These are phyloP conservation scores for Penicillium aurantiogriseum DNA, from an alignment of 2,329 filamentous ascomycete species.

Conservation along the genomic window DNA sequence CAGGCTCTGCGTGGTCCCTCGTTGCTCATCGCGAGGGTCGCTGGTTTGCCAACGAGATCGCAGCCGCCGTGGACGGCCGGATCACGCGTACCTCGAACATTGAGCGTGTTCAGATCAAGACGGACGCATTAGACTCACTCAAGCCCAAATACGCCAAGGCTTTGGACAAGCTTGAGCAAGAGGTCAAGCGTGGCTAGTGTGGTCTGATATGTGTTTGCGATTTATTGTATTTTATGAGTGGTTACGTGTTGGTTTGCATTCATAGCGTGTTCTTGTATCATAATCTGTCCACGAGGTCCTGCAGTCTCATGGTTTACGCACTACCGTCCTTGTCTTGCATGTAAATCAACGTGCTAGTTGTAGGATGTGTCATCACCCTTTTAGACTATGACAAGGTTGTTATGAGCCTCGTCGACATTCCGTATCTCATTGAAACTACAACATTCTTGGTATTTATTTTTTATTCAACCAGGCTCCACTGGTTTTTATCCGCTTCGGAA, in stretches of 20 bases:
- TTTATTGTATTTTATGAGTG: slow-evolving; percentile 4
- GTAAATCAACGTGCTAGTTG: background rate
- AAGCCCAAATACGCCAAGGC: slow-evolving; percentile 35
- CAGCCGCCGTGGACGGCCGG: slow-evolving; percentile 44
- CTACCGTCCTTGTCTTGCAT: background rate
- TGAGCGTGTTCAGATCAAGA: slow-evolving; percentile 33
- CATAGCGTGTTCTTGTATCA: slow-evolving; percentile 10
- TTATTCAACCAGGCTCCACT: background rate
- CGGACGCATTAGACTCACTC: slow-evolving; percentile 28
- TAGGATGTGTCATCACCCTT: background rate
- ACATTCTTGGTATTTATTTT: background rate
- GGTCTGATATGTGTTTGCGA: background rate
- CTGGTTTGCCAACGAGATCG: slow-evolving; percentile 90
- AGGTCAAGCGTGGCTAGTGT: slow-evolving; percentile 29
- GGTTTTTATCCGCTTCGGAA: background rate
- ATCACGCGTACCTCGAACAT: slow-evolving; percentile 32
- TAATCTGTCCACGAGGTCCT: background rate
- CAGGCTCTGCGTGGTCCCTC: slow-evolving; percentile 81
- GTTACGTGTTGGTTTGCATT: slow-evolving; percentile 4
- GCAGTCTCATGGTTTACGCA: background rate
- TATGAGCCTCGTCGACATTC: background rate
- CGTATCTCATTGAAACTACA: background rate
- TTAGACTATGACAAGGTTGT: background rate
- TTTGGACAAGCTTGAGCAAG: slow-evolving; percentile 38
- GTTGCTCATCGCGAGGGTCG: slow-evolving; percentile 77